Evolutionary conservation across 176 grass and related monocot genomes (phyloP).

Genomic region (Zea luxurians): DNA sequence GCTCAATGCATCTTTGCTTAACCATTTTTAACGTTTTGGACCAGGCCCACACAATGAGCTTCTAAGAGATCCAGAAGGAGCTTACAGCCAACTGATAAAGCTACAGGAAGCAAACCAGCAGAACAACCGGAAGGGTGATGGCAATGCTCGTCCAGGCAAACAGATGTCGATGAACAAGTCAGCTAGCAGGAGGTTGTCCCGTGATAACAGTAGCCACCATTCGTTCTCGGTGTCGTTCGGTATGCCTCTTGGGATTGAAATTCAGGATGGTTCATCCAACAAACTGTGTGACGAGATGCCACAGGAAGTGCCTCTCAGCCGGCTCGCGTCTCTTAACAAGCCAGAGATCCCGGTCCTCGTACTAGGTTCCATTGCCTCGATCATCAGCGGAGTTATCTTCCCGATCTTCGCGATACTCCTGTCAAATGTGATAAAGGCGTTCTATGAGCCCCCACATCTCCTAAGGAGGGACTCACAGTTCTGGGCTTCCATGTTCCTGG

Average conservation of each 20-base stretch:
- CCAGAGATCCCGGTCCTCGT: constrained; percentile 66
- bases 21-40: constrained; percentile 19
- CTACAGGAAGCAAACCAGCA: constrained; percentile 55
- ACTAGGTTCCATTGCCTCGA: constrained; percentile 63
- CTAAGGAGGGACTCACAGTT: constrained; percentile 64
- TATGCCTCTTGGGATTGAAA: constrained; percentile 42
- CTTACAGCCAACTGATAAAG: constrained; percentile 66
- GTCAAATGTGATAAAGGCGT: constrained; percentile 67
- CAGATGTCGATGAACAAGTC: constrained; percentile 27
- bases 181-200: constrained; percentile 43
- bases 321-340: constrained; percentile 60
- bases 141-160: constrained; percentile 37
- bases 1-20: not conserved
- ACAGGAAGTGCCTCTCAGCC: constrained; percentile 56
- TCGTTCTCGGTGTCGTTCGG: constrained; percentile 51
- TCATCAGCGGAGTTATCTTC: constrained; percentile 64
- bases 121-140: constrained; percentile 41
- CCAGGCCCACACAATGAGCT: constrained; percentile 65
- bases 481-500: constrained; percentile 77
- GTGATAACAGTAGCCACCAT: constrained; percentile 43
- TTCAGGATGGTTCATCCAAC: constrained; percentile 34
- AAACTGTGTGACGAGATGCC: constrained; percentile 30
- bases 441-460: constrained; percentile 52
- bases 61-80: constrained; percentile 61
- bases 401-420: constrained; percentile 67